Evolutionary conservation across 495 filamentous ascomycete species (phyloP).

Genomic region (Collariella sp.): DNA sequence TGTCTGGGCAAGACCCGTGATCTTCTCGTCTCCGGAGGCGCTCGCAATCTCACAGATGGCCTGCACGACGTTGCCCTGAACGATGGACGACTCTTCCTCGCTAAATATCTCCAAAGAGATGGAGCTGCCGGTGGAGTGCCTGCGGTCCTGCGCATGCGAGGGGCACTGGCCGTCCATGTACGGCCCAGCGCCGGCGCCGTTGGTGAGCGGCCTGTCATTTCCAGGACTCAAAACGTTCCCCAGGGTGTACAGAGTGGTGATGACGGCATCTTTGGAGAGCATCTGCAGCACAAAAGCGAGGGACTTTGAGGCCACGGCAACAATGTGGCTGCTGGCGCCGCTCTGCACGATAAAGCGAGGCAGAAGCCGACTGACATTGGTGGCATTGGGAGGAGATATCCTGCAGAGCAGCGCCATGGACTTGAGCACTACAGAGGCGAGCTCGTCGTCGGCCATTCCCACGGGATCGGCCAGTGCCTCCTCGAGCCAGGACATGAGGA

Average conservation of each 20-base stretch:
- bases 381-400: constrained; percentile 59
- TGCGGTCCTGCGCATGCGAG: constrained; percentile 41
- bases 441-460: constrained; percentile 67
- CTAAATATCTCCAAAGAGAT: constrained; percentile 62
- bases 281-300: constrained; percentile 69
- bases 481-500: constrained; percentile 82
- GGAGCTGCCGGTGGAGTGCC: constrained; percentile 61
- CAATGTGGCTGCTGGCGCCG: constrained; percentile 51
- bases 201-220: constrained; percentile 35
- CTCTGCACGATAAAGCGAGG: constrained; percentile 79
- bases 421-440: constrained; percentile 70
- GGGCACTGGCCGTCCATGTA: constrained; percentile 25
- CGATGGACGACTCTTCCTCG: constrained; percentile 63
- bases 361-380: constrained; percentile 70
- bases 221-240: constrained; percentile 82
- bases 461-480: constrained; percentile 62
- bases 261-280: constrained; percentile 84
- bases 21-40: constrained; percentile 76
- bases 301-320: constrained; percentile 68
- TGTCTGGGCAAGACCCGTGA: constrained; percentile 86
- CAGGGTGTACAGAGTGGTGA: constrained; percentile 87
- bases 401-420: constrained; percentile 73
- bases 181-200: constrained; percentile 31
- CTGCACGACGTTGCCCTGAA: constrained; percentile 75
- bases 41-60: constrained; percentile 82